These are phyloP conservation scores for Coemansia sp. DNA, from an alignment of 192 early-diverging fungal species.

Conservation along the genomic window DNA sequence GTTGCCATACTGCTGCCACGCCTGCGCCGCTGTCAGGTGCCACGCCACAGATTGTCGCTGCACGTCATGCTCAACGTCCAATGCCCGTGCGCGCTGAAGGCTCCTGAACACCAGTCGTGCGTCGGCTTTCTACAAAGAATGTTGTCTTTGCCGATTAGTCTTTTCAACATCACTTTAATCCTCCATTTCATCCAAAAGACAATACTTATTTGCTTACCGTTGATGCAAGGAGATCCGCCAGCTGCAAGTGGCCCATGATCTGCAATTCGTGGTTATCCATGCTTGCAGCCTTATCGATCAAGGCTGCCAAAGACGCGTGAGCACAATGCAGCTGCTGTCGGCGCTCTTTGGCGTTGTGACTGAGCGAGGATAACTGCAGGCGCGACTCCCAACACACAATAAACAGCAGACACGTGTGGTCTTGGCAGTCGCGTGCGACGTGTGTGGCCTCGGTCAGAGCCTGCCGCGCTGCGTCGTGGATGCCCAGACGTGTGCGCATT, in stretches of 20 bases:
- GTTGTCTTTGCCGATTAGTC: too few relatives aligned
- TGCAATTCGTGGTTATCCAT: slow-evolving; percentile 21
- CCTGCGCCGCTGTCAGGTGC: slow-evolving; percentile 20
- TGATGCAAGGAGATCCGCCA: slow-evolving; percentile 17
- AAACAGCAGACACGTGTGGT: slow-evolving; percentile 34
- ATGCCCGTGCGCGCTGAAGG: slow-evolving; percentile 15
- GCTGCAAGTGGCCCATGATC: slow-evolving; percentile 18
- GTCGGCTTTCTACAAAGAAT: background rate
- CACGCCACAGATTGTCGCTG: slow-evolving; percentile 10
- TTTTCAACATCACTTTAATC: too few relatives aligned
- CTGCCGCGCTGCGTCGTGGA: slow-evolving; percentile 14
- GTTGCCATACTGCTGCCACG: slow-evolving; percentile 21
- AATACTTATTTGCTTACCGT: background rate
- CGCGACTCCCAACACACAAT: slow-evolving; percentile 33
- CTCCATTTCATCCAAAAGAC: too few relatives aligned
- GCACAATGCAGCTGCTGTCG: background rate
- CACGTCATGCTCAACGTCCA: slow-evolving; percentile 26
- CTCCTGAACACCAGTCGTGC: slow-evolving; percentile 14
- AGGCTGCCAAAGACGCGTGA: background rate
- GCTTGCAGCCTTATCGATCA: slow-evolving; percentile 25
- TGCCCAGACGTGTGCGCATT: slow-evolving; percentile 37
- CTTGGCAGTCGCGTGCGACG: slow-evolving; percentile 48
- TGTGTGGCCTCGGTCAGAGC: slow-evolving; percentile 46
- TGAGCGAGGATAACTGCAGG: slow-evolving; percentile 8
- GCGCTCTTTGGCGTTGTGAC: background rate